These are phyloP conservation scores for Nicotiana tabacum DNA, from an alignment of 257 asterid genomes.

Conservation along the genomic window DNA sequence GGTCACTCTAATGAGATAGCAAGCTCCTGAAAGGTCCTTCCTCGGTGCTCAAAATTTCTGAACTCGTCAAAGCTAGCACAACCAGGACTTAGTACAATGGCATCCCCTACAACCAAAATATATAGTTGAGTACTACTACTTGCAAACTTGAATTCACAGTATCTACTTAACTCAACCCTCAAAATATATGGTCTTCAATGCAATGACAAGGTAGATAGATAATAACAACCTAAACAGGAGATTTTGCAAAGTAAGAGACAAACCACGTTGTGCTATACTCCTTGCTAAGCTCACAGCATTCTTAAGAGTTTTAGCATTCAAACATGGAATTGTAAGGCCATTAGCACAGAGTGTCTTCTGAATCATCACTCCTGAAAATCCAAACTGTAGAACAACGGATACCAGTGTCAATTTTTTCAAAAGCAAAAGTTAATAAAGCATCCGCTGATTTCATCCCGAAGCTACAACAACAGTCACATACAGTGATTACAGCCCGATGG, in stretches of 20 bases:
- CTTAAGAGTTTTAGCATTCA: slow-evolving; percentile 17
- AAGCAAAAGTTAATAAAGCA: not conserved
- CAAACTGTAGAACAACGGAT: slow-evolving; percentile 22
- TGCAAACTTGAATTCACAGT: too few species aligned
- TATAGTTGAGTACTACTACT: too few species aligned
- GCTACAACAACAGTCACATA: slow-evolving; percentile 12
- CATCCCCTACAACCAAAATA: slow-evolving; percentile 24
- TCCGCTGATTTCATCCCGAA: not conserved
- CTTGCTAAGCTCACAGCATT: slow-evolving; percentile 29
- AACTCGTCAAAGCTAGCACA: slow-evolving; percentile 46
- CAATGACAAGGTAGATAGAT: too few species aligned
- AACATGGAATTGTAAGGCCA: slow-evolving; percentile 33
- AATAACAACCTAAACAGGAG: not conserved
- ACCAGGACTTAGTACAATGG: slow-evolving; percentile 31
- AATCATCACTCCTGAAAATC: slow-evolving; percentile 32
- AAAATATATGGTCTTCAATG: too few species aligned
- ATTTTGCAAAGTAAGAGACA: not conserved
- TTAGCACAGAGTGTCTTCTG: slow-evolving; percentile 21
- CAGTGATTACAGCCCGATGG: slow-evolving; percentile 35
- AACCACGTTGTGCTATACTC: slow-evolving; percentile 25
- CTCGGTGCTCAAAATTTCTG: slow-evolving; percentile 34
- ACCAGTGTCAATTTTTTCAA: not conserved
- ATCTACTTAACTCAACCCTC: too few species aligned
- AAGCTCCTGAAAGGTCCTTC: slow-evolving; percentile 31
- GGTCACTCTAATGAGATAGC: slow-evolving; percentile 14